Conservation (phyloP, 495 filamentous ascomycete genomes). For the Talaromyces adpressus region DNA sequence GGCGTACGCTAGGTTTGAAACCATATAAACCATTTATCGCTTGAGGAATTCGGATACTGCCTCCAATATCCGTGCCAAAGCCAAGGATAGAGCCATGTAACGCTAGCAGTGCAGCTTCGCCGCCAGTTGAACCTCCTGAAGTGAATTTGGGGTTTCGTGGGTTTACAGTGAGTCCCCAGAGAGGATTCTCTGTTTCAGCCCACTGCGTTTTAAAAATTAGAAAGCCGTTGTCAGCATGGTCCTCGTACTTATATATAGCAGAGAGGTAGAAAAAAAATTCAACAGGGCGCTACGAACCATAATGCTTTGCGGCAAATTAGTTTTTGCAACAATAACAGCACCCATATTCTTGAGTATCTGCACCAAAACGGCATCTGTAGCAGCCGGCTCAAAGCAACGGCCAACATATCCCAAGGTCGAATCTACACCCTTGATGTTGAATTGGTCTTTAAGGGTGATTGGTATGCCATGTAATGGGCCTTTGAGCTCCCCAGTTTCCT, state of each 20-base stretch:
- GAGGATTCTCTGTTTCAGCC: slow-evolving; percentile 48
- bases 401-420: slow-evolving; percentile 54
- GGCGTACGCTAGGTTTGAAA: slow-evolving; percentile 48
- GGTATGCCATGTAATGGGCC: slow-evolving; percentile 64
- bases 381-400: slow-evolving; percentile 42
- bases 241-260: neutral
- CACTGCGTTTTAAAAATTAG: slow-evolving; percentile 17
- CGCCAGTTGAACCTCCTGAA: slow-evolving; percentile 55
- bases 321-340: slow-evolving; percentile 53
- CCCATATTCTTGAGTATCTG: slow-evolving; percentile 40
- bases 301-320: slow-evolving; percentile 50
- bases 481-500: slow-evolving; percentile 33
- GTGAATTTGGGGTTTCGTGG: slow-evolving; percentile 40
- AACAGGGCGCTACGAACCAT: slow-evolving; percentile 25
- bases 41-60: slow-evolving; percentile 51
- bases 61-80: slow-evolving; percentile 59
- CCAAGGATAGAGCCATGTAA: slow-evolving; percentile 56
- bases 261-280: slow-evolving; percentile 13
- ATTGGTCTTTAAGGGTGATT: slow-evolving; percentile 59
- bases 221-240: slow-evolving; percentile 27
- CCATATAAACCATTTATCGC: slow-evolving; percentile 46
- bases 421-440: slow-evolving; percentile 55
- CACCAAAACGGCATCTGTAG: slow-evolving; percentile 41
- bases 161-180: slow-evolving; percentile 47
- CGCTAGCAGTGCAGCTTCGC: slow-evolving; percentile 54